Conservation (phyloP, 805 yeast genomes). For the Candida cerambycidarum region DNA sequence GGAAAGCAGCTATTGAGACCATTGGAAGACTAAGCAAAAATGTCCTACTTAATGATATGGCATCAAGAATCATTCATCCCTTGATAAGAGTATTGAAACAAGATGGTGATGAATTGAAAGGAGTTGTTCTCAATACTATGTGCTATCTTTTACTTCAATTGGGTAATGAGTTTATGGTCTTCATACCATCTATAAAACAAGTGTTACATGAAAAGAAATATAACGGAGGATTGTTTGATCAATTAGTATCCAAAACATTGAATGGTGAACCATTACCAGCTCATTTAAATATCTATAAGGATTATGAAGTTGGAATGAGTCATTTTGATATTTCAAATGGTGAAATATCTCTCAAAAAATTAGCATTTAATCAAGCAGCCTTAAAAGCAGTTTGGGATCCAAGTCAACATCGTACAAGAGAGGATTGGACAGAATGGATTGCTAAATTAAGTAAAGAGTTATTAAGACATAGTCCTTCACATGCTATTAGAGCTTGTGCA, state of each 20-base stretch:
- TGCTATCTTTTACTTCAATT: constrained; percentile 76
- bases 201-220: constrained; percentile 61
- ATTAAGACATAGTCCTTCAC: constrained; percentile 90
- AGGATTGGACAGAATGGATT: constrained; percentile 99
- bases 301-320: constrained; percentile 40
- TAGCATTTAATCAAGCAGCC: constrained; percentile 65
- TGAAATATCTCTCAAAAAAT: constrained; percentile 68
- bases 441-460: constrained; percentile 81
- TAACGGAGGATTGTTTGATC: constrained; percentile 75
- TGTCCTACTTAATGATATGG: constrained; percentile 78
- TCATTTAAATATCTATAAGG: constrained; percentile 67
- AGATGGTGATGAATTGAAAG: constrained; percentile 57
- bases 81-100: constrained; percentile 62
- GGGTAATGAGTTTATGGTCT: constrained; percentile 81
- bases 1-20: constrained; percentile 76
- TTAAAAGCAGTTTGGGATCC: constrained; percentile 91
- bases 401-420: constrained; percentile 81
- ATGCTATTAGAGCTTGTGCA: constrained; percentile 90
- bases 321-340: constrained; percentile 55
- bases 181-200: constrained; percentile 77
- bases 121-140: constrained; percentile 73
- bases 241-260: constrained; percentile 70
- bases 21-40: constrained; percentile 76
- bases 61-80: constrained; percentile 88
- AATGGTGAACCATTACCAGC: constrained; percentile 87